Conservation (phyloP, 164 flowering plant species). For the Malania oleifera region DNA sequence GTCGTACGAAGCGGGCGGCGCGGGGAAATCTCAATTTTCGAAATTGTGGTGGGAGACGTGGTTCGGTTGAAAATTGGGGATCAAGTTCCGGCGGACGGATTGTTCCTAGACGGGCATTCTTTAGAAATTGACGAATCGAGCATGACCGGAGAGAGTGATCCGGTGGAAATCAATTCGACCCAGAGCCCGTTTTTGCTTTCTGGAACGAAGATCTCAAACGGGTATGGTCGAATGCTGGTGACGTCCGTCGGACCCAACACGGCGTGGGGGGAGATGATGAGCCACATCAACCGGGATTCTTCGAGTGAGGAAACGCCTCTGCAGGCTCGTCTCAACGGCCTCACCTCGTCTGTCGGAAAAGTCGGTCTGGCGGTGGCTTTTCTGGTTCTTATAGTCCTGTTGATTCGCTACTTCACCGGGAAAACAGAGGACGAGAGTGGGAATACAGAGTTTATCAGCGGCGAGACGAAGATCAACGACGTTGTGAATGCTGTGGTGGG, state of each 20-base stretch:
- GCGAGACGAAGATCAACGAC: slow-evolving; percentile 32
- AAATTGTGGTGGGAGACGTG: slow-evolving; percentile 40
- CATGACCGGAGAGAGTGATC: slow-evolving; percentile 17
- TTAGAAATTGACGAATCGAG: slow-evolving; percentile 38
- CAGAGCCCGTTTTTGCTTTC: not conserved
- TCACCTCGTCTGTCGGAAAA: slow-evolving; percentile 53
- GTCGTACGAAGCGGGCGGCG: slow-evolving; percentile 27
- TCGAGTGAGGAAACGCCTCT: slow-evolving; percentile 54
- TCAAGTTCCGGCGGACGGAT: slow-evolving; percentile 47
- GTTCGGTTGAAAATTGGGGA: slow-evolving; percentile 43
- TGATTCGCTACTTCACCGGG: slow-evolving; percentile 32
- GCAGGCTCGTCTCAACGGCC: slow-evolving; percentile 49
- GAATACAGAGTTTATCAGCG: slow-evolving; percentile 29
- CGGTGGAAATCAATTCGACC: not conserved
- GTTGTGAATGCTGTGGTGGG: slow-evolving; percentile 25
- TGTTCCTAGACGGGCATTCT: slow-evolving; percentile 34
- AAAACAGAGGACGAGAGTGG: slow-evolving; percentile 39
- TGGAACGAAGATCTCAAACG: slow-evolving; percentile 24
- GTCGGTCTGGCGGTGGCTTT: slow-evolving; percentile 50
- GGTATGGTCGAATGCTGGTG: slow-evolving; percentile 44
- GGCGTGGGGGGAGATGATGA: slow-evolving; percentile 55
- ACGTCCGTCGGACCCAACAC: slow-evolving; percentile 19
- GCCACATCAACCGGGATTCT: slow-evolving; percentile 33
- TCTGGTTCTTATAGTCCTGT: slow-evolving; percentile 27
- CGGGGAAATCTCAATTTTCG: slow-evolving; percentile 28